Conservation (phyloP, 2,329 filamentous ascomycete genomes). For the Beauveria rudraprayagi region DNA sequence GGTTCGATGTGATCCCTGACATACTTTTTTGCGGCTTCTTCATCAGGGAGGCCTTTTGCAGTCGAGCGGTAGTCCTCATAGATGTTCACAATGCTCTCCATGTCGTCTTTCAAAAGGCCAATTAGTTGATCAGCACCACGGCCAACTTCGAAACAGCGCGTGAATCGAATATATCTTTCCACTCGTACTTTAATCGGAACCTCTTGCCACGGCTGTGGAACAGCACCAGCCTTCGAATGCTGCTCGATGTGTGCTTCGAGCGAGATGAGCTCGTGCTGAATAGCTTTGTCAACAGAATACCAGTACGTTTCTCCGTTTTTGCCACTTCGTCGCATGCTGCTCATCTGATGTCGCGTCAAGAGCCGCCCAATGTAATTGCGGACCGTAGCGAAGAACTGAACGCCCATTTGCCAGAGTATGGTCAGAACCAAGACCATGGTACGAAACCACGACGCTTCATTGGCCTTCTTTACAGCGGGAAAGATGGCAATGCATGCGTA, state of each 20-base stretch:
- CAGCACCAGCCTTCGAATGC: background rate
- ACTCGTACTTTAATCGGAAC: slow-evolving; percentile 12
- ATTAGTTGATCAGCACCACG: slow-evolving; percentile 15
- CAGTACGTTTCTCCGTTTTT: slow-evolving; percentile 1
- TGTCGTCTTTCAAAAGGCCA: slow-evolving; percentile 14
- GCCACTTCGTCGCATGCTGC: background rate
- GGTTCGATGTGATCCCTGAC: slow-evolving; percentile 12
- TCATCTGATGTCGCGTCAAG: slow-evolving; percentile 12
- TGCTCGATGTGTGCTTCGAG: slow-evolving; percentile 4
- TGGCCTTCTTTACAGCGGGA: slow-evolving; percentile 8
- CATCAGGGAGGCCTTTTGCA: background rate
- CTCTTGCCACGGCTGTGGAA: slow-evolving; percentile 8
- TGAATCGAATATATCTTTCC: slow-evolving; percentile 16
- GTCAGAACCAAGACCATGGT: slow-evolving; percentile 15
- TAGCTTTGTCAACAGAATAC: slow-evolving; percentile 5
- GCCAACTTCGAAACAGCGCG: slow-evolving; percentile 12
- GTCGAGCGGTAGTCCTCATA: slow-evolving; percentile 13
- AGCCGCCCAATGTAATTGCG: slow-evolving; percentile 13
- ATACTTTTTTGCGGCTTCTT: background rate
- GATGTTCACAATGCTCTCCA: slow-evolving; percentile 15
- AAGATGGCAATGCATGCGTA: slow-evolving; percentile 14
- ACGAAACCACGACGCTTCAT: slow-evolving; percentile 13
- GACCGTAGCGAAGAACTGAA: slow-evolving; percentile 13
- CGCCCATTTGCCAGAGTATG: slow-evolving; percentile 14
- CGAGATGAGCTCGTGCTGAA: slow-evolving; percentile 11